Evolutionary conservation across 169 alveolate species (phyloP), one percentile per base, ranked within the genome.

Genomic region (Plasmodium billcollinsi): DNA sequence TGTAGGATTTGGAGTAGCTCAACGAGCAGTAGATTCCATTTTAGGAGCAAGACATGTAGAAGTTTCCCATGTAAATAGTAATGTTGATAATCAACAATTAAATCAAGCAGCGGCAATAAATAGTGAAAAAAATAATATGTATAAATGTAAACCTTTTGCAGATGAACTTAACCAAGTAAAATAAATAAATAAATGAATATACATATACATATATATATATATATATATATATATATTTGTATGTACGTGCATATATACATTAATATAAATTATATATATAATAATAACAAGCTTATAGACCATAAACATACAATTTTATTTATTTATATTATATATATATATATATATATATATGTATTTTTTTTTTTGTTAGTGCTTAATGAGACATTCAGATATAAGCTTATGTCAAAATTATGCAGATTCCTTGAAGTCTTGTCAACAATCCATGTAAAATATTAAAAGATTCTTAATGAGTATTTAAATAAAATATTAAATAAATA

Each of bases 1-100:
- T 49, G 90, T 88, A 33, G 93, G 93, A 21, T 88, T 88, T 73
- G 93, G 93, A 67, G 73, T 88, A 26, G 93, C 93, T 2, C 93
- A 88, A 73, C 73, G 93, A 58, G 90, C 90, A 4, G 93, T 88
- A 20, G 93, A 88, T 45, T 59, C 90, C 49, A 24, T 88, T 26
- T 26, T 88, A 50, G 93, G 93, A 0, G 85, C 93, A 73, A 47
- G 93, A 54, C 93, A 88, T 50, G 71, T 88, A 8, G 93, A 88
- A 76, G 90, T 76, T 56, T 45, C 74, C 2, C 93, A 88, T 58
- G 39, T 18, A 18, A 76, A 88, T 88, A 88, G 67, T 50, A 33
- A 33, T 33, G 45, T 33, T 33, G 45, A 33, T 33, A 74, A 74
- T 43, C 26, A 65, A 9, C 75, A 86, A 21, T 14, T 71, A 47